Percentiles rank a stretch among this genome's conserved stretches.
Evolutionary conservation across 148 eudicot species (phyloP).

Genomic region (Diospyros lotus): DNA sequence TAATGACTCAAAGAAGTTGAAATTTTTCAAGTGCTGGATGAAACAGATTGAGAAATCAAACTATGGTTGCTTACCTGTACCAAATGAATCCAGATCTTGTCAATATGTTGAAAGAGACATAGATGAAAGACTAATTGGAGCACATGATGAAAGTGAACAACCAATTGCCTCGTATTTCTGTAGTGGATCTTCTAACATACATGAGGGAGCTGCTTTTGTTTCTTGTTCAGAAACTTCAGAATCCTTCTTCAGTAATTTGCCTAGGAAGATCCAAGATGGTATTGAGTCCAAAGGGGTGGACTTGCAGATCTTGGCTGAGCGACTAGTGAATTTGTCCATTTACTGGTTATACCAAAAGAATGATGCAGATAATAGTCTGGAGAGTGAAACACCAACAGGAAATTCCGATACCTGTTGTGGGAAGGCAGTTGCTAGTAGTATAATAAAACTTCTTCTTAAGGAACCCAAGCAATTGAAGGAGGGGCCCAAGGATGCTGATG

Average conservation of each 20-base stretch:
- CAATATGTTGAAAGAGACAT: constrained; percentile 16
- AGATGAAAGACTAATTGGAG: constrained; percentile 21
- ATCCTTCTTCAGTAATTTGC: constrained; percentile 57
- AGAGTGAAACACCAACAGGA: constrained; percentile 28
- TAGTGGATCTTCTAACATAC: constrained; percentile 21
- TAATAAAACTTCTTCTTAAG: constrained; percentile 47
- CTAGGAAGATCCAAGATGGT: constrained; percentile 62
- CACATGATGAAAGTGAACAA: constrained; percentile 36
- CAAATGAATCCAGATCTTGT: constrained; percentile 22
- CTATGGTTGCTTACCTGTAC: constrained; percentile 6
- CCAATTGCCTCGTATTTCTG: constrained; percentile 21
- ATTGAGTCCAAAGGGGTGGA: constrained; percentile 65
- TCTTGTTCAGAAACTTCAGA: constrained; percentile 46
- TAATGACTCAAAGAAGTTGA: constrained; percentile 65
- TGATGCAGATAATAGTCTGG: constrained; percentile 22
- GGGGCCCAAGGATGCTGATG: constrained; percentile 26
- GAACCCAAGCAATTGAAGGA: constrained; percentile 67
- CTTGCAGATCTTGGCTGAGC: constrained; percentile 63
- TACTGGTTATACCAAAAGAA: constrained; percentile 48
- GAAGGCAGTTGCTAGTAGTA: constrained; percentile 32
- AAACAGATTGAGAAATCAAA: constrained; percentile 50
- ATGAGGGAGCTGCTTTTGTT: constrained; percentile 23
- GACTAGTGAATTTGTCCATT: constrained; percentile 58
- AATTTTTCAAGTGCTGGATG: constrained; percentile 89
- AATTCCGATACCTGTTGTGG: constrained; percentile 32